Evolutionary conservation across 2,329 filamentous ascomycete species (phyloP), one percentile per base, ranked within the genome.

Genomic region (Neonectria faginata): DNA sequence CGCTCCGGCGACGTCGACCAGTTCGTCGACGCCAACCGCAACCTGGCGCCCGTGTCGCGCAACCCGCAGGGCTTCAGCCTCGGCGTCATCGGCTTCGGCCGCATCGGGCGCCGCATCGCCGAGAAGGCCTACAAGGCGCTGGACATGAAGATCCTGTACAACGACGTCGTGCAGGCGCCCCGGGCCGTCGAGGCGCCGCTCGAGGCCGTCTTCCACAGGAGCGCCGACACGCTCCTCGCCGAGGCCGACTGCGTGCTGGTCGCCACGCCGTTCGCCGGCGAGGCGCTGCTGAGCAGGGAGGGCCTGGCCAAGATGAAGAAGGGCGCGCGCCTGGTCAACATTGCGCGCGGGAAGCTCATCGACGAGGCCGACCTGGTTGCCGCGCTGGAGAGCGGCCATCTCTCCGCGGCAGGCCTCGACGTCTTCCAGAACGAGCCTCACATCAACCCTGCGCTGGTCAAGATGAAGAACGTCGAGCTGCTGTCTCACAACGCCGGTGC

Each of bases 271-370:
- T 74, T 74, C 12, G 72, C 70, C 0, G 72, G 72, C 1, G 69
- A 74, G 18, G 62, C 71, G 0, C 53, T 74, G 0, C 59, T 74
- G 0, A 70, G 85, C 45, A 87, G 83, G 18, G 73, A 80, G 3
- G 86, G 92, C 70, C 89, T 93, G 69, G 81, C 80, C 42, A 87
- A 87, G 76, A 93, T 92, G 91, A 93, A 92, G 78, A 81, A 85
- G 55, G 89, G 89, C 8, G 85, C 91, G 3, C 85, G 91, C 3
- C 83, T 93, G 20, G 84, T 92, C 67, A 93, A 92, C 76, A 92
- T 91, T 2, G 91, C 91, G 1, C 85, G 90, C 8, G 90, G 90
- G 2, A 89, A 89, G n/a, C 86, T 92, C 29, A 89, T 93, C 63
- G 88, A 93, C 64, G 91, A 92, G 77, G 88, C 81, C 3, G 91